phyloP scores from a whole-genome alignment of 2,329 filamentous ascomycete genomes.

The Pseudogymnoascus sp. region DNA sequence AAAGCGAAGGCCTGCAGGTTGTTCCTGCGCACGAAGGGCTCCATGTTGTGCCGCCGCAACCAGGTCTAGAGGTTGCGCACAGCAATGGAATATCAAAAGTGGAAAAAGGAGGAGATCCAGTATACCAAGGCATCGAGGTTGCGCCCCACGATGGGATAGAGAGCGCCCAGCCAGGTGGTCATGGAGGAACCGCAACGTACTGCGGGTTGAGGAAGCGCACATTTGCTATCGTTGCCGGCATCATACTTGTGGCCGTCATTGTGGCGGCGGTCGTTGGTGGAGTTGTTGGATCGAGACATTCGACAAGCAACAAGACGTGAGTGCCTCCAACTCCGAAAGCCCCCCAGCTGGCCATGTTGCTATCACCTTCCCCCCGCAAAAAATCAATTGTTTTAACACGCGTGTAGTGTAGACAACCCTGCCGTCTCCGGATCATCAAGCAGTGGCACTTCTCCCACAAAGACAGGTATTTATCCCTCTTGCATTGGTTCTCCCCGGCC shows the following conservation, averaged over 20 bases:
- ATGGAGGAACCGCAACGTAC: background rate
- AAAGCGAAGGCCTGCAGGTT: background rate
- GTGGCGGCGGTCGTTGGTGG: background rate
- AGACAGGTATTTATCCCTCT: background rate
- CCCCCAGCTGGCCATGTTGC: background rate
- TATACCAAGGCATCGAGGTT: slow-evolving; percentile 1
- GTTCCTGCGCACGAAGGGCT: background rate
- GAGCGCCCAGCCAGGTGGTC: background rate
- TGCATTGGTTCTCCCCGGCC: background rate
- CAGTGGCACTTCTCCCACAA: background rate
- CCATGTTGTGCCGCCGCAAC: background rate
- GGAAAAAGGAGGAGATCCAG: background rate
- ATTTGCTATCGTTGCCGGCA: background rate
- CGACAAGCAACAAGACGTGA: background rate
- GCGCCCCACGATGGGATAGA: background rate
- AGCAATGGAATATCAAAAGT: background rate
- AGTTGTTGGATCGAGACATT: background rate
- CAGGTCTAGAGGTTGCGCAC: background rate
- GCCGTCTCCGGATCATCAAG: background rate
- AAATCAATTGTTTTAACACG: background rate
- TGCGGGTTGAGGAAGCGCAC: background rate
- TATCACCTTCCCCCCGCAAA: background rate
- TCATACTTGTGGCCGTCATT: background rate
- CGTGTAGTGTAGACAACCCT: background rate
- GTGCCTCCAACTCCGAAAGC: background rate